A percentile compares a stretch with the other conserved stretches of the same genome.
phyloP scores from a whole-genome alignment of 768 basidiomycete genomes.

The Chiua virens region DNA sequence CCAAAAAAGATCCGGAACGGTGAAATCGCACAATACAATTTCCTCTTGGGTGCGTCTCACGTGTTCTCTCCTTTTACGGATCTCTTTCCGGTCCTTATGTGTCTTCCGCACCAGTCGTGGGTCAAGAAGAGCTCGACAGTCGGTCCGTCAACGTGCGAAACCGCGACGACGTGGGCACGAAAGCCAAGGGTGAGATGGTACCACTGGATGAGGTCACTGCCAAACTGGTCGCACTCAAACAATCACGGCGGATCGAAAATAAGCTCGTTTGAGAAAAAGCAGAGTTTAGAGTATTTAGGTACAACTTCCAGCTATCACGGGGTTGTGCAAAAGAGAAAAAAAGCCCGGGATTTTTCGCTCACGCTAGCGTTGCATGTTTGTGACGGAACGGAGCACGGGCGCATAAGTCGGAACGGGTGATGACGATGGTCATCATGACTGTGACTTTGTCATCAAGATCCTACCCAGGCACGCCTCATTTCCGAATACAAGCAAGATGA shows the following conservation, averaged over 20 bases:
- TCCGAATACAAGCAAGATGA: too few species aligned
- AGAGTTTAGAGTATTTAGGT: constrained; percentile 12
- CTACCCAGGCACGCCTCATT: too few species aligned
- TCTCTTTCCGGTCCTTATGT: not conserved
- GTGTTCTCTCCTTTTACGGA: not conserved
- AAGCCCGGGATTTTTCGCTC: not conserved
- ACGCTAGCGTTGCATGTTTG: not conserved
- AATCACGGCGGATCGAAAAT: constrained; percentile 51
- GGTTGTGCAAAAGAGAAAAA: not conserved
- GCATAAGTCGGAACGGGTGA: too few species aligned
- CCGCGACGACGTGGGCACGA: constrained; percentile 88
- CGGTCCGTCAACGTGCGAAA: constrained; percentile 94
- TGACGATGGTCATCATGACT: too few species aligned
- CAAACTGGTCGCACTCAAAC: constrained; percentile 75
- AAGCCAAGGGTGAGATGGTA: constrained; percentile 74
- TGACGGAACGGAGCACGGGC: not conserved
- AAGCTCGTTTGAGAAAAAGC: constrained; percentile 37
- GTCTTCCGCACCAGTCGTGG: constrained; percentile 67
- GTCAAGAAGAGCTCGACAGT: constrained; percentile 84
- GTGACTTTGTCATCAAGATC: too few species aligned
- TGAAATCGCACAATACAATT: constrained; percentile 97
- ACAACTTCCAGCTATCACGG: not conserved
- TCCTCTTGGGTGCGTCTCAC: constrained; percentile 76
- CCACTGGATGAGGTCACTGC: constrained; percentile 67
- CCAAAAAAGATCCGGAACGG: constrained; percentile 98